phyloP scores from a whole-genome alignment of 2,329 filamentous ascomycete species.

The Aspergillus udagawae region DNA sequence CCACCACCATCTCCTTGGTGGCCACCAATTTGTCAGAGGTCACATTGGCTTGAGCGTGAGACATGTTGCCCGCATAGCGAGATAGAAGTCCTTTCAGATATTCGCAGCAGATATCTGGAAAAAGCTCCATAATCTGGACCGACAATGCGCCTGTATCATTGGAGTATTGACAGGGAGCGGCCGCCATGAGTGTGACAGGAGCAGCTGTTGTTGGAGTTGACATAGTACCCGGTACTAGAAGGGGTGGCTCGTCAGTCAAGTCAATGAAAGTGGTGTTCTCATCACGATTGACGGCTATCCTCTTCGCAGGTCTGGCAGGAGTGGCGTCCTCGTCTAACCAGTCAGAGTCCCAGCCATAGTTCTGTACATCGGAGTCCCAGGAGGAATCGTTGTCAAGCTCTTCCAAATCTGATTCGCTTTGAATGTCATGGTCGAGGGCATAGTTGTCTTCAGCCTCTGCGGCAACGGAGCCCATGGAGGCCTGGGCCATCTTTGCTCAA shows the following conservation, averaged over 20 bases:
- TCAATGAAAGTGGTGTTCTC: neutral
- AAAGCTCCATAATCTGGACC: constrained; percentile 37
- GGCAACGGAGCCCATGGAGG: no score
- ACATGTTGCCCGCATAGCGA: constrained; percentile 6
- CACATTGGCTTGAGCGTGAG: neutral
- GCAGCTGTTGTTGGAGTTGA: neutral
- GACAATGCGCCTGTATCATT: neutral
- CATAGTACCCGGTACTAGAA: neutral
- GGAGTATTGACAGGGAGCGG: neutral
- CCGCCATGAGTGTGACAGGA: neutral
- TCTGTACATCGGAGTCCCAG: neutral
- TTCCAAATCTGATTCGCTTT: neutral
- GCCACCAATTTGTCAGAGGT: neutral
- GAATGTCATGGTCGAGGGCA: neutral
- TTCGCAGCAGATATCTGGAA: constrained; percentile 46
- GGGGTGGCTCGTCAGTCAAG: neutral
- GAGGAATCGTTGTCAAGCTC: neutral
- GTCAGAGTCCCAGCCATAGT: neutral
- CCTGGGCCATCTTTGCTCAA: neutral
- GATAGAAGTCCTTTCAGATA: constrained; percentile 40
- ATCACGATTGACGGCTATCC: neutral
- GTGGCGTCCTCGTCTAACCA: neutral
- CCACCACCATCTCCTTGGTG: constrained; percentile 34
- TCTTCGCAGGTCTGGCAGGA: neutral
- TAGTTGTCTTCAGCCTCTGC: neutral